These are phyloP conservation scores for Exsudoporus floridanus DNA, from an alignment of 1,284 basidiomycete species.

Conservation along the genomic window DNA sequence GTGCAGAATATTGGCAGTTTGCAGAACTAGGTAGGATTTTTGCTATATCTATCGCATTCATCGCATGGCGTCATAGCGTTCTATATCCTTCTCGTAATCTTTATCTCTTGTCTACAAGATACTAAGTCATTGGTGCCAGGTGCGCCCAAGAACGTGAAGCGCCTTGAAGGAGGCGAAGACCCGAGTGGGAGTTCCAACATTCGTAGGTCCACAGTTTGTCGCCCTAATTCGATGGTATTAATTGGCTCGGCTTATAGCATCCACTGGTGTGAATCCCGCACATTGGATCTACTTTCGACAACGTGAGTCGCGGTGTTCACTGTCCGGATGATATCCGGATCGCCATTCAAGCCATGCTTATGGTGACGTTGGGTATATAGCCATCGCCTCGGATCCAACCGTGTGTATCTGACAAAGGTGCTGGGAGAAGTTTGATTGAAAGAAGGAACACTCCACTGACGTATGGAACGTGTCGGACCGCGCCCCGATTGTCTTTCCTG, in stretches of 20 bases:
- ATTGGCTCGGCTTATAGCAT: conserved; percentile 35
- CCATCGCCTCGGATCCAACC: conserved; percentile 33
- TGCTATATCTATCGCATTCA: background rate
- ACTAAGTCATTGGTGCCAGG: conserved; percentile 19
- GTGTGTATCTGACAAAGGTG: conserved; percentile 27
- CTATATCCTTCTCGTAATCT: background rate
- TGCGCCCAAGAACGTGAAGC: conserved; percentile 35
- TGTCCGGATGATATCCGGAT: background rate
- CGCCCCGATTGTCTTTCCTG: background rate
- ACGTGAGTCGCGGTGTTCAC: conserved; percentile 28
- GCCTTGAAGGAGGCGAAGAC: conserved; percentile 42
- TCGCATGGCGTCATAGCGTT: background rate
- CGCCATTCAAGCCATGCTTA: conserved; percentile 2
- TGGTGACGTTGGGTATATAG: conserved; percentile 16
- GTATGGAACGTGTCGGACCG: background rate
- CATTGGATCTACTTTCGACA: conserved; percentile 46
- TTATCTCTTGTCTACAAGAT: conserved; percentile 8
- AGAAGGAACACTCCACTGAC: background rate
- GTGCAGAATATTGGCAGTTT: conserved; percentile 48
- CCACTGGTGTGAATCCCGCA: conserved; percentile 42
- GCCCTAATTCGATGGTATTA: no score
- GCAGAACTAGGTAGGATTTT: conserved; percentile 36
- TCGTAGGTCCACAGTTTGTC: conserved; percentile 29
- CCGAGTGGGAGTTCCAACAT: conserved; percentile 43
- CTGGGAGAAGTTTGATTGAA: conserved; percentile 7